Evolutionary conservation across 306 rosid species (phyloP).

Genomic region (Vigna mungo): DNA sequence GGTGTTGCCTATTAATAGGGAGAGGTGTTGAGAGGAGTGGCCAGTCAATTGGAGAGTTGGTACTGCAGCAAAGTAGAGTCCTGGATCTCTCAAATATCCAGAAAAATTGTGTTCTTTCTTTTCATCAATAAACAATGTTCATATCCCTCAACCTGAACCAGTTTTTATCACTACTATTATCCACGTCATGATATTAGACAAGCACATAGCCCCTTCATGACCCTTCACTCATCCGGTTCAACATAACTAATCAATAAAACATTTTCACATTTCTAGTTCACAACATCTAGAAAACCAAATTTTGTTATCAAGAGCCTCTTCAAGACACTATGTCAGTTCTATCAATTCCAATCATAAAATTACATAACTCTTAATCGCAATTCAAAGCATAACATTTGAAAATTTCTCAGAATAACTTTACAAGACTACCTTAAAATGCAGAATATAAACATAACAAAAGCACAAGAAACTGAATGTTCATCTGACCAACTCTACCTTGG

Average conservation of each 20-base stretch:
- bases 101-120: too few species aligned
- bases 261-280: background rate
- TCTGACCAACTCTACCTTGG: background rate
- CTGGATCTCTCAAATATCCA: too few species aligned
- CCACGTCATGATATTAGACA: background rate
- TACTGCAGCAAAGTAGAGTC: too few species aligned
- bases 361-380: conserved; percentile 13
- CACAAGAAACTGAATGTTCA: background rate
- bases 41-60: too few species aligned
- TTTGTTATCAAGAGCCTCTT: conserved; percentile 1
- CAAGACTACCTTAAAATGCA: background rate
- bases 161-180: too few species aligned
- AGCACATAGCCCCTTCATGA: background rate
- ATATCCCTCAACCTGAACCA: too few species aligned
- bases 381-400: background rate
- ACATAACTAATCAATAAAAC: conserved; percentile 2
- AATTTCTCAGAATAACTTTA: background rate
- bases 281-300: background rate
- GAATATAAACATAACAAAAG: background rate
- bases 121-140: too few species aligned
- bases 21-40: too few species aligned
- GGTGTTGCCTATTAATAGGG: too few species aligned
- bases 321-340: background rate
- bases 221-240: background rate
- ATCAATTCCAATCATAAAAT: conserved; percentile 2